phyloP scores from a whole-genome alignment of 495 filamentous ascomycete species.

The Lentithecium fluviatile region DNA sequence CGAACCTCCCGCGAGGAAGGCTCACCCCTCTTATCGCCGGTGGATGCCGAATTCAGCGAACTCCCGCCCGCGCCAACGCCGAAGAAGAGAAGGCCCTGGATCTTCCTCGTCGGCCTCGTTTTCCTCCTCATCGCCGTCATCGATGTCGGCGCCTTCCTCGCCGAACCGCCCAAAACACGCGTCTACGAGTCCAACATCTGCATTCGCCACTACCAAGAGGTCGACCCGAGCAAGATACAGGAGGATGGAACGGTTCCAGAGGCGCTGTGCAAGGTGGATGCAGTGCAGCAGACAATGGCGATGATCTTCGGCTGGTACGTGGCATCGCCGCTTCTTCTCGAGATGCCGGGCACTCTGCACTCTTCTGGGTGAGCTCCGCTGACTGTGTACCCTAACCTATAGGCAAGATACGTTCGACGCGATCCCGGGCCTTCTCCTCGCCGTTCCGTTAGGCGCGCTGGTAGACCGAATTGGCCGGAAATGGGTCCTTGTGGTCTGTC shows the following conservation, averaged over 20 bases:
- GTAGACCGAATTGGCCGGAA: constrained; percentile 29
- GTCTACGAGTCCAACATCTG: constrained; percentile 33
- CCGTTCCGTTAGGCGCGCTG: constrained; percentile 28
- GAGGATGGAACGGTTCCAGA: constrained; percentile 25
- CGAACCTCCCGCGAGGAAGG: constrained; percentile 14
- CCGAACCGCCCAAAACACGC: constrained; percentile 28
- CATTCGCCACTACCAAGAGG: constrained; percentile 27
- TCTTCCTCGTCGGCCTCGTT: constrained; percentile 17
- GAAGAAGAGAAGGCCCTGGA: constrained; percentile 32
- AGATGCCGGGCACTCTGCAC: too few relatives aligned
- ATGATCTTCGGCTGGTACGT: constrained; percentile 23
- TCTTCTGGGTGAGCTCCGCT: too few relatives aligned
- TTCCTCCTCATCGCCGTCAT: constrained; percentile 22
- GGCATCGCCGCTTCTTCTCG: too few relatives aligned
- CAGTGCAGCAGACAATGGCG: constrained; percentile 29
- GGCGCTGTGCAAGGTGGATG: constrained; percentile 28
- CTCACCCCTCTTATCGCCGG: constrained; percentile 24
- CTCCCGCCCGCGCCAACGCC: background rate
- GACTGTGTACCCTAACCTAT: too few relatives aligned
- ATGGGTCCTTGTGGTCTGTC: constrained; percentile 21
- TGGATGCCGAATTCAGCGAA: background rate
- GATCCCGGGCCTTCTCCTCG: constrained; percentile 32
- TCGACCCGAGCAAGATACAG: constrained; percentile 29
- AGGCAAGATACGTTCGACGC: constrained; percentile 32
- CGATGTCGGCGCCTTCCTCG: constrained; percentile 28